Evolutionary conservation across 2,329 filamentous ascomycete species (phyloP), one percentile per base, ranked within the genome.

Genomic region (Fusarium staphyleae): DNA sequence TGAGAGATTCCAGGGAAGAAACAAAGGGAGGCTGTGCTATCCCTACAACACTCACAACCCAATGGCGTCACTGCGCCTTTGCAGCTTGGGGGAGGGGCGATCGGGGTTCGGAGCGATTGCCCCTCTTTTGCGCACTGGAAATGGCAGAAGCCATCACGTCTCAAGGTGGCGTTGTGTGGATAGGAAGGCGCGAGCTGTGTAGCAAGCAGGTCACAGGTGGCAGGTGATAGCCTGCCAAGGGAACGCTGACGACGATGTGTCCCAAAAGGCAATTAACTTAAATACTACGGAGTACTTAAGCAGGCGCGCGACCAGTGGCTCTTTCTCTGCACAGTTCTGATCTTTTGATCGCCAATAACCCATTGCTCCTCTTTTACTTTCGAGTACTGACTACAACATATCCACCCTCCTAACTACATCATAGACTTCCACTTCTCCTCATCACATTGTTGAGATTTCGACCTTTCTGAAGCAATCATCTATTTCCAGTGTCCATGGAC

Each of bases 401-500:
- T n/a, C 52, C 48, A 40, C 44, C 18, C 35, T 14, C 33, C 56
- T n/a, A n/a, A n/a, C n/a, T 61, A 48, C 57, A 61, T 60, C 57
- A 61, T 61, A 46, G 37, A 61, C 57, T 52, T 28, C 8, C 3
- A 24, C 22, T 9, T 24, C 22, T 24, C 22, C 22, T 24, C 22
- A 24, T 3, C 22, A 24, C 22, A 24, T 24, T 24, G 22, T 13
- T 18, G 48, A 43, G 24, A 12, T 15, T 30, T n/a, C 3, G 11
- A 13, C 11, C 6, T 4, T 4, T 12, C 13, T n/a, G 11, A 30
- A n/a, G 9, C 43, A 32, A 40, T 32, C 28, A 28, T 47, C 16
- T 32, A 28, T 47, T 14, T 32, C 40, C 33, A 42, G 30, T 22
- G 37, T 54, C 54, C 34, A 84, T 85, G 83, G 76, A 77, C 62